Evolutionary conservation across 805 yeast species (phyloP).

Genomic region (Candida sakaeoensis): DNA sequence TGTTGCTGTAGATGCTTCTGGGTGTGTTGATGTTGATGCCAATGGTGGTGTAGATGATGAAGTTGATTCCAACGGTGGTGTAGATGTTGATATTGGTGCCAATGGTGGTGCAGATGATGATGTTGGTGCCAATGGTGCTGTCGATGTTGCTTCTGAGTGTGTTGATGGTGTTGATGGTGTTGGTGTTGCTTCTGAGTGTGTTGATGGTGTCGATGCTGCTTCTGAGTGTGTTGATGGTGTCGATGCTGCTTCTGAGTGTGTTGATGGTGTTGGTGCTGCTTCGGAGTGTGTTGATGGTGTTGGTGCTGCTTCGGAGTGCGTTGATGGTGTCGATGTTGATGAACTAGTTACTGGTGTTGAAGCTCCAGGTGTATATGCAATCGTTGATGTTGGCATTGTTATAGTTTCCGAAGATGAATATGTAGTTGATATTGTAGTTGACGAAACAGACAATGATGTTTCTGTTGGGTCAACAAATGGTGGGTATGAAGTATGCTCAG

Average conservation of each 20-base stretch:
- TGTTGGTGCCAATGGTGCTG: too few relatives aligned
- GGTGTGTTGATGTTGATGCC: too few relatives aligned
- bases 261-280: neutral
- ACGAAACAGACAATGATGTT: neutral
- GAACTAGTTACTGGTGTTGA: neutral
- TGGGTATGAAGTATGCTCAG: neutral
- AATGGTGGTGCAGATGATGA: too few relatives aligned
- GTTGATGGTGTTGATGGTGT: too few relatives aligned
- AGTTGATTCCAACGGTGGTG: too few relatives aligned
- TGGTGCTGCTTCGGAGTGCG: neutral
- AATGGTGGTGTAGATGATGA: too few relatives aligned
- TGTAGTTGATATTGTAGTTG: neutral
- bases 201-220: too few relatives aligned
- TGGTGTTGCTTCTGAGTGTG: too few relatives aligned
- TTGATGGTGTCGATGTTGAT: conserved; percentile 3
- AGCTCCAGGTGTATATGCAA: too few relatives aligned
- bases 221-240: neutral
- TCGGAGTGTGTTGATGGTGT: neutral
- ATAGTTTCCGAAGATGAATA: neutral
- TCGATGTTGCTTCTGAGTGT: too few relatives aligned
- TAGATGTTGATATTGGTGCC: too few relatives aligned
- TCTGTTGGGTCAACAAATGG: neutral
- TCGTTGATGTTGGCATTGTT: neutral
- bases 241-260: neutral
- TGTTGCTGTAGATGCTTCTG: too few relatives aligned